Base-by-base conservation (phyloP, 768 basidiomycete genomes). In the Boletus eberwhitei region DNA sequence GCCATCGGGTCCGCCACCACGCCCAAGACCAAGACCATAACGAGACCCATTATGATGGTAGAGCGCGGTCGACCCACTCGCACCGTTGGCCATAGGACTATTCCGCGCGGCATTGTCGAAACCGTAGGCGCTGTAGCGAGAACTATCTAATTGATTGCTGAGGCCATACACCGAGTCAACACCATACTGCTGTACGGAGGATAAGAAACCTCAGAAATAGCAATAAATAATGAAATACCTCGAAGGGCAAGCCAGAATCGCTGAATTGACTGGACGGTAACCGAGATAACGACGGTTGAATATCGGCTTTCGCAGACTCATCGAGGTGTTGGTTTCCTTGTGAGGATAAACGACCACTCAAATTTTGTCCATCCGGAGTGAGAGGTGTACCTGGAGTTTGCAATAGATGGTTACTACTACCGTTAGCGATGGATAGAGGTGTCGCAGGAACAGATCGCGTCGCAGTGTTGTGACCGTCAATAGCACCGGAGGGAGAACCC, bases 401-500 rank as follows among this genome's bases (percentile, higher is more conserved):
- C 58, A 84, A 64, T 41, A 87, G 69, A 66, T 80, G 79, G 12
- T 74, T 63, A 5, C 71, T 71, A n/a, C 59, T 64, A 39, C 76
- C 76, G 41, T 75, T 78, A 14, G 82, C 61, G n/a, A 86, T 71
- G 9, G 74, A 73, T 8, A 90, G 70, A 21, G 90, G 90, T 4
- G 90, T 92, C 2, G 88, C 89, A 45, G 90, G 90, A 21, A 93
- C 90, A 38, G 90, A 93, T 53, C 90, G 86, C 32, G 87, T 82
- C 32, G 84, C 77, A 35, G 76, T 73, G 35, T 79, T 79, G 50
- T 88, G 69, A 49, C 74, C 76, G 50, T 91, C 88, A 21, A 86
- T 71, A 17, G 83, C 66, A 49, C 80, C 80, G 13, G 83, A 84
- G 32, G 90, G 90, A 16, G 90, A 92, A 21, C 85, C 83, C 40